Base-by-base conservation (phyloP, 371 early-diverging fungal species). In the Haplosporangium sp. region DNA sequence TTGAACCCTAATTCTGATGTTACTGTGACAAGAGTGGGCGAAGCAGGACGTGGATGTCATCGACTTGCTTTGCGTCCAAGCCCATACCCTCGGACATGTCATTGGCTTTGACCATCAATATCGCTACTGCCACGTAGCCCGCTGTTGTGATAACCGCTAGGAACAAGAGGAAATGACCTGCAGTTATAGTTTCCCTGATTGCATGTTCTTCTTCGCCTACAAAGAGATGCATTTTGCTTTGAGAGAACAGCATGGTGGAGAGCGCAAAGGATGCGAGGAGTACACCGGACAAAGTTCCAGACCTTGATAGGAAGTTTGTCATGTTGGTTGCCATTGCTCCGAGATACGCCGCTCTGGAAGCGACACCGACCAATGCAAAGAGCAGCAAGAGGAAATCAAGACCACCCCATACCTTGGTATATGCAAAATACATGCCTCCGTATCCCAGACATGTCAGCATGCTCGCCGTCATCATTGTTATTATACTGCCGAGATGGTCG, bases 281-380 rank as follows among this genome's bases (percentile, higher is more conserved):
- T 2, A 63, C 37, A 43, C 63, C 63, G 1, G 63, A 63, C 1
- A 63, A 29, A 9, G 63, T 63, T 1, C 63, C 63, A n/a, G 54
- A 16, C 4, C 18, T 43, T 23, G 63, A 50, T 18, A 18, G 50
- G 54, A 63, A 63, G 16, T 63, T 63, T 18, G 63, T 14, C 63
- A 63, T 55, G 55, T 54, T 63, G 36, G 63, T 45, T 6, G 63
- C 63, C 45, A 63, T 18, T 9, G 63, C 63, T 14, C 55, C 63
- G n/a, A 63, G 43, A 40, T 63, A 63, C 45, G 55, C 64, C 14
- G 64, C 64, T 37, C 55, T 64, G 38, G 64, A 64, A 42, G 64
- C 64, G n/a, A 55, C n/a, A 13, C 64, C 64, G 11, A 55, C 55
- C 8, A 64, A 55, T 12, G 43, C 40, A 20, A 55, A 55, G n/a